phyloP scores from a whole-genome alignment of 2,329 filamentous ascomycete species.

The Aureobasidium sp. region DNA sequence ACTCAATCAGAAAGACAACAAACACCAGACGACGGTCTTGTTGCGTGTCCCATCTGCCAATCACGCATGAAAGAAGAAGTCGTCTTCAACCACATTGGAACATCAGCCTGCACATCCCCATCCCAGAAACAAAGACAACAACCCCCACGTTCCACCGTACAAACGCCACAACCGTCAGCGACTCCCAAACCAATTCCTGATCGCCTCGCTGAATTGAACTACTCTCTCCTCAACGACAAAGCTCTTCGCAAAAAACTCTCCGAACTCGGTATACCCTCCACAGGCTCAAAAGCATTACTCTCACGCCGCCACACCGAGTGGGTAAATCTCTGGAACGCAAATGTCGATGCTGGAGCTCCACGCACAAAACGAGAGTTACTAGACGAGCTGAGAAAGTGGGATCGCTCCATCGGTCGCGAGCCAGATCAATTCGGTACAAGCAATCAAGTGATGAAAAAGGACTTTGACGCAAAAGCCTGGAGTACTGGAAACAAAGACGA shows the following conservation, averaged over 20 bases:
- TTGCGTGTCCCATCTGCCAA: slow-evolving; percentile 77
- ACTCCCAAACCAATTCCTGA: slow-evolving; percentile 35
- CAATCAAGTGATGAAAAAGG: slow-evolving; percentile 64
- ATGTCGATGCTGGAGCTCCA: slow-evolving; percentile 75
- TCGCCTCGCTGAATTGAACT: slow-evolving; percentile 72
- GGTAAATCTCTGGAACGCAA: slow-evolving; percentile 94
- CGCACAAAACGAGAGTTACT: slow-evolving; percentile 64
- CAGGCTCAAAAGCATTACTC: slow-evolving; percentile 60
- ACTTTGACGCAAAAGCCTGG: slow-evolving; percentile 77
- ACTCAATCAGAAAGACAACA: background rate
- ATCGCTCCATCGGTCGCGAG: slow-evolving; percentile 62
- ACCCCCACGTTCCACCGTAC: background rate
- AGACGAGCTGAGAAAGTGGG: slow-evolving; percentile 77
- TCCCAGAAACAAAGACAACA: background rate
- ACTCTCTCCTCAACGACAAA: slow-evolving; percentile 74
- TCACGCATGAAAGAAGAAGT: slow-evolving; percentile 68
- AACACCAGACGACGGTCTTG: slow-evolving; percentile 59
- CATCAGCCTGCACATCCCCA: slow-evolving; percentile 34
- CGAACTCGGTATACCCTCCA: slow-evolving; percentile 68
- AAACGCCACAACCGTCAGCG: slow-evolving; percentile 6
- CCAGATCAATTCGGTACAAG: slow-evolving; percentile 33
- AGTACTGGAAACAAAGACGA: slow-evolving; percentile 61
- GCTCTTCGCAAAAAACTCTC: slow-evolving; percentile 70
- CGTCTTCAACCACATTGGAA: slow-evolving; percentile 76
- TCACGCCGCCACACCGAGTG: slow-evolving; percentile 83